Base-by-base conservation (phyloP, 495 filamentous ascomycete species). In the Penicillium canescens region DNA sequence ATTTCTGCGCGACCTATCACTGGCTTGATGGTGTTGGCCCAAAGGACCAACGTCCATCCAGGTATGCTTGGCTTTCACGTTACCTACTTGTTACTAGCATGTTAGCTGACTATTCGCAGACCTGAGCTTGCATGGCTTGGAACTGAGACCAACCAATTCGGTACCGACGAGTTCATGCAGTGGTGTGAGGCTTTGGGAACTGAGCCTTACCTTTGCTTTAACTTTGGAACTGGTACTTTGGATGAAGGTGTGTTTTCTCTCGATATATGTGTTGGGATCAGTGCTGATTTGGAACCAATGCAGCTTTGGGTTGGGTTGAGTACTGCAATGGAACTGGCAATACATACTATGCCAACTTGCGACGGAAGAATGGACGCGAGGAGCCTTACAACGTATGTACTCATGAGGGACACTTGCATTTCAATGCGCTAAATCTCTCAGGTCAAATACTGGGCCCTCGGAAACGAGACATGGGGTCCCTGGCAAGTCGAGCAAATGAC, bases 1-100 rank as follows among this genome's bases (percentile, higher is more conserved):
- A 91, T 68, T 91, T 91, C 59, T 81, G 84, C 35, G 88, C 89
- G 2, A 91, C 89, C 5, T 92, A 92, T 62, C 88, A 91, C 67
- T 92, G 89, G 89, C 74, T 84, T 26, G 88, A 92, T 71, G 88
- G 88, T 16, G 75, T 92, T 53, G 88, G 88, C 6, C 87, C 87
- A 6, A 81, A 78, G 44, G 86, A 88, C 23, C 71, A 83, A 41
- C 73, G 88, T 35, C 88, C 87, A 7, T 63, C 70, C 28, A 67
- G 75, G 74, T 80, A 74, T 56, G 62, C 21, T 46, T 23, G 2
- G 13, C 28, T 23, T n/a, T 26, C 13, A 34, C 14, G 18, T 18
- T 41, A 24, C 18, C 18, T 18, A 18, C 18, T 1, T 16, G 1
- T 44, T 23, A 7, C 3, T 0, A 23, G n/a, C 16, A 16, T 20